Base-by-base conservation (phyloP, 345 rosid species). In the Acer negundo region DNA sequence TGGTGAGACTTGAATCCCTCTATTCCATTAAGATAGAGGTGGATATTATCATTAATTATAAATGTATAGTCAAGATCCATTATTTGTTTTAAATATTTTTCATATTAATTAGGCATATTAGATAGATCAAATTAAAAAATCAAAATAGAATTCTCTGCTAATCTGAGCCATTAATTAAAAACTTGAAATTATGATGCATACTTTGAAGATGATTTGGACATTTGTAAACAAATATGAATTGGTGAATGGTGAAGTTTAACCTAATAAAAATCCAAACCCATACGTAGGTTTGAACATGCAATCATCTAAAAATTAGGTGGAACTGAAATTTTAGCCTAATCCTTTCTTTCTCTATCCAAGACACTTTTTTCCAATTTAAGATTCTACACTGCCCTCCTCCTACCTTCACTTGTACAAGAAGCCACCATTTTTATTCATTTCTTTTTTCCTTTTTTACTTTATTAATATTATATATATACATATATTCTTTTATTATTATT, bases 251-350 rank as follows among this genome's bases (percentile, higher is more conserved):
- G 58, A 42, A 69, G 75, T 73, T 72, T 79, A 75, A 71, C 77
- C 80, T 61, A 72, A 71, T 79, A 35, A 65, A 26, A 55, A 24
- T 9, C 10, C 24, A 46, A 53, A 26, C n/a, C 16, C 22, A 70
- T 67, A 11, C 58, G 23, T 26, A 17, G 69, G 7, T 70, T 20
- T 23, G 65, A 61, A 24, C 59, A 61, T 77, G 68, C 69, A 70
- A 62, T 76, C 55, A 65, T 20, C 20, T 26, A 69, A 22, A 64
- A 64, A 68, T 70, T 81, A 62, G 86, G 82, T 83, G 23, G 78
- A 81, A 38, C 49, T 62, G 74, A 72, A 59, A 64, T 75, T 38
- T 67, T 63, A 67, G 28, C 79, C 66, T 10, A 75, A 22, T 31
- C 26, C 63, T 31, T 0, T 46, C 44, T 7, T 13, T 59, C 62